Evolutionary conservation across 2,329 filamentous ascomycete genomes (phyloP).

Genomic region (Blastomyces gilchristii): DNA sequence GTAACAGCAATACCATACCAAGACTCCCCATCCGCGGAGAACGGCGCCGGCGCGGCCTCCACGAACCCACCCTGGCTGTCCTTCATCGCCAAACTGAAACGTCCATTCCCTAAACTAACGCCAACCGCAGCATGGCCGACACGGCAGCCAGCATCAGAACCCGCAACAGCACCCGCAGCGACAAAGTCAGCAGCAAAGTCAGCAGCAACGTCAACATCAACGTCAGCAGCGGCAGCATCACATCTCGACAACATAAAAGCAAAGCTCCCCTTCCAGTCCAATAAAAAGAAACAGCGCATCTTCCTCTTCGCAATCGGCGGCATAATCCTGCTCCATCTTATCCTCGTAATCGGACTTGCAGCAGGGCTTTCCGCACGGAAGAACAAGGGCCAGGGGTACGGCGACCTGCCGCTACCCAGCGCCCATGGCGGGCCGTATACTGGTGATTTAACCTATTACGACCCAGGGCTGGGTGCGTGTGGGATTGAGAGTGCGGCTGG

Average conservation of each 20-base stretch:
- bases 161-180: neutral
- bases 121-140: neutral
- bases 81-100: neutral
- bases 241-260: neutral
- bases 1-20: neutral
- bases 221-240: neutral
- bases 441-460: conserved; percentile 62
- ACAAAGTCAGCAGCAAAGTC: too few relatives aligned
- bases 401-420: conserved; percentile 43
- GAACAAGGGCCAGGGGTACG: neutral
- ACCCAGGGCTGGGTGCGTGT: conserved; percentile 58
- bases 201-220: too few relatives aligned
- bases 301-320: conserved; percentile 12
- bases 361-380: conserved; percentile 23
- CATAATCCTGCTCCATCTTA: conserved; percentile 19
- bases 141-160: neutral
- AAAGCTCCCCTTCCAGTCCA: neutral
- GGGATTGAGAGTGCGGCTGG: conserved; percentile 45
- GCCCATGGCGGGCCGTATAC: conserved; percentile 42
- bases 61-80: neutral
- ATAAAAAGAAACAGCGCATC: conserved; percentile 10
- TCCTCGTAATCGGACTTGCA: conserved; percentile 26
- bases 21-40: neutral
- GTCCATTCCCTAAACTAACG: neutral
- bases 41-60: neutral